Base-by-base conservation (phyloP, 1,284 basidiomycete genomes). In the Rhizoctonia solani region DNA sequence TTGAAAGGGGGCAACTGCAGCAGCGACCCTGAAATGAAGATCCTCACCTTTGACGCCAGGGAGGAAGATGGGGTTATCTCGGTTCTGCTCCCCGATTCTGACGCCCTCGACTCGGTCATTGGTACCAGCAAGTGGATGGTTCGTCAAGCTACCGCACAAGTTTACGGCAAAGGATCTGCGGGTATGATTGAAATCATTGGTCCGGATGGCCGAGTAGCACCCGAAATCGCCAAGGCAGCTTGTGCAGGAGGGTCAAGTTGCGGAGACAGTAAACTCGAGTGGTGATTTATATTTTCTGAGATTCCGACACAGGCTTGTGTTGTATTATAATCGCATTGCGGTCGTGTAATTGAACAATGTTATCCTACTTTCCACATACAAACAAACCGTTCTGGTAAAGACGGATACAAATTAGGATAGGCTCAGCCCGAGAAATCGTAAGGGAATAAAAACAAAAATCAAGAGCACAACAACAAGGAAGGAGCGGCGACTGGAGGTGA, bases 111-210 rank as follows among this genome's bases (percentile, higher is more conserved):
- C 71, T 81, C 80, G 0, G 80, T 87, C 25, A 82, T 90, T 21
- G 87, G 87, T 2, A 88, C 85, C 3, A 80, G 80, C 21, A 87
- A 86, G 75, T 89, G 85, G 85, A 83, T 87, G 77, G 76, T 77
- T 19, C 72, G 73, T 41, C 82, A 85, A 67, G 83, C 83, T 0
- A 80, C 81, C 0, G 80, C 82, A 0, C 81, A 84, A 53, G 77
- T 80, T 3, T 66, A 79, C 4, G 80, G 81, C 2, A 74, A 79
- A 41, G 79, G 79, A 39, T 77, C 79, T 0, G 78, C 80, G 0
- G 74, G 75, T 16, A 74, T 77, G 27, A 76, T 86, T 23, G 80
- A 84, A 69, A 81, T 86, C n/a, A 79, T 80, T 0, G 75, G 71
- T 0, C 73, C 73, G 0, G 67, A 71, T 16, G 74, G 70, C 11